These are phyloP conservation scores for Cornus controversa DNA, from an alignment of 148 eudicot genomes.

Conservation along the genomic window DNA sequence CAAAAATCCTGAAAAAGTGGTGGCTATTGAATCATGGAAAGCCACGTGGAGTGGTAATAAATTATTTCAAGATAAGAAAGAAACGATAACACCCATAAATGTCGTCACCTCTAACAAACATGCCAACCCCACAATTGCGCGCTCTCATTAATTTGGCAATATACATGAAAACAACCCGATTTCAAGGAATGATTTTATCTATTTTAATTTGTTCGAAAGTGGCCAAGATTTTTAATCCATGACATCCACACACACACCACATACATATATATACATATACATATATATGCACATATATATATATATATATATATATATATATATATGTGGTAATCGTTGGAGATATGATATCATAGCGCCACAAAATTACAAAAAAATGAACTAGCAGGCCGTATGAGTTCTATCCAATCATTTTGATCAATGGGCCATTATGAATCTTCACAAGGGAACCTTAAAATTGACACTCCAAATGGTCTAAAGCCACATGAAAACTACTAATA, in stretches of 20 bases:
- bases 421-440: background rate
- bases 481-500: background rate
- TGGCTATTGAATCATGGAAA: background rate
- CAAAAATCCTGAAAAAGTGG: background rate
- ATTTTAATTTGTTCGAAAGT: no score
- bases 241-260: no score
- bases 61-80: background rate
- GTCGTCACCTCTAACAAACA: background rate
- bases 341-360: background rate
- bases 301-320: no score
- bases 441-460: background rate
- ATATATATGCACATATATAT: no score
- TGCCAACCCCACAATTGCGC: background rate
- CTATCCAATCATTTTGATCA: background rate
- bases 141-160: background rate
- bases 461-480: background rate
- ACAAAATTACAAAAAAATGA: background rate
- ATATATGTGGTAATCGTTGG: no score
- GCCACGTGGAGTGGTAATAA: background rate
- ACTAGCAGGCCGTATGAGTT: background rate
- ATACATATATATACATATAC: no score
- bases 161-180: background rate
- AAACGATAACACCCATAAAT: no score
- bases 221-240: no score
- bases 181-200: background rate